Conservation (phyloP, 805 yeast genomes). For the Spencermartinsiella europaea region DNA sequence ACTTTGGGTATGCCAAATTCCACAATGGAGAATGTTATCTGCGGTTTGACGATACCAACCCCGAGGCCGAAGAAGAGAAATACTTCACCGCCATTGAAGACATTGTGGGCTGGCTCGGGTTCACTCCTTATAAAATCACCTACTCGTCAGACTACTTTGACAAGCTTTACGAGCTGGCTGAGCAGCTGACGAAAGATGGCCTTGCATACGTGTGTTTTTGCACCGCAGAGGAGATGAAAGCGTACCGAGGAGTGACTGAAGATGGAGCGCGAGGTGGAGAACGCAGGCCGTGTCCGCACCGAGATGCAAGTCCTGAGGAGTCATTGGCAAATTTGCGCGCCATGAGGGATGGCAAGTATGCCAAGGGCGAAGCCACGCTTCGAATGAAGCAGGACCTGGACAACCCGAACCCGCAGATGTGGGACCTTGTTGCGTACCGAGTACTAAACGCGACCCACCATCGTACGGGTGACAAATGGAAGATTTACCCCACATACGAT, state of each 20-base stretch:
- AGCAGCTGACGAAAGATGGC: constrained; percentile 61
- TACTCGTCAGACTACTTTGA: constrained; percentile 96
- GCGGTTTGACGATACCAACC: constrained; percentile 96
- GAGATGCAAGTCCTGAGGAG: constrained; percentile 65
- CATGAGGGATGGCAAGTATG: constrained; percentile 86
- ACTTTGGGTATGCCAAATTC: constrained; percentile 92
- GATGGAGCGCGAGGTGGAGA: constrained; percentile 95
- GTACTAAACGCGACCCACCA: constrained; percentile 89
- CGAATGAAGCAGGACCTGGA: constrained; percentile 93
- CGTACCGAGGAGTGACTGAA: constrained; percentile 81
- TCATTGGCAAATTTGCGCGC: constrained; percentile 75
- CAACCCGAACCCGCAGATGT: constrained; percentile 97
- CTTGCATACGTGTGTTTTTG: constrained; percentile 92
- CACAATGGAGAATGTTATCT: constrained; percentile 84
- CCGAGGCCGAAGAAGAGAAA: constrained; percentile 95
- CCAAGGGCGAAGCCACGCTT: constrained; percentile 87
- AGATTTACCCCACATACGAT: constrained; percentile 96
- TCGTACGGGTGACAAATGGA: constrained; percentile 97
- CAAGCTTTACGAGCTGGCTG: constrained; percentile 81
- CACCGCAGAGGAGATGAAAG: constrained; percentile 84
- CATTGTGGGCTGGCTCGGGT: constrained; percentile 93
- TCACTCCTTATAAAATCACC: constrained; percentile 87
- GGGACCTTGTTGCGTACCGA: constrained; percentile 98
- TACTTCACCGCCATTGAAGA: constrained; percentile 79
- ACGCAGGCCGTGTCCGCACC: constrained; percentile 75